Evolutionary conservation across 352 stramenopile species (phyloP).

Genomic region (Phytophthora ramorum): DNA sequence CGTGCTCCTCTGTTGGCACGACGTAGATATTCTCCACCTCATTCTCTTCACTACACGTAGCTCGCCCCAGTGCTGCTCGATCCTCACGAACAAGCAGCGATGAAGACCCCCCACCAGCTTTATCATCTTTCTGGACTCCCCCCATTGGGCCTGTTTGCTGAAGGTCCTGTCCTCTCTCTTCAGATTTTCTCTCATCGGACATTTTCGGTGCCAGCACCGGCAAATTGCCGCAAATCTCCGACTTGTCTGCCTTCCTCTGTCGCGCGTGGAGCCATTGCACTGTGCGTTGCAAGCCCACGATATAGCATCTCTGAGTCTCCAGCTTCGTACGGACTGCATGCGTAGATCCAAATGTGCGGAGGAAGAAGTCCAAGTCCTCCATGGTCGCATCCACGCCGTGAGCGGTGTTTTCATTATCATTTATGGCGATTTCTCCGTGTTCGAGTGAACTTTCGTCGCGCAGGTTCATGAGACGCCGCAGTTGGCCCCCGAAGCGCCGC

Average conservation of each 20-base stretch:
- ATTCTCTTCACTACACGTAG: too few relatives aligned
- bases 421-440: neutral
- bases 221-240: too few relatives aligned
- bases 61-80: too few relatives aligned
- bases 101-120: too few relatives aligned
- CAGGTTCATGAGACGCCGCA: conserved; percentile 8
- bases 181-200: too few relatives aligned
- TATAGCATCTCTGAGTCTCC: conserved; percentile 2
- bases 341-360: conserved; percentile 7
- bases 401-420: neutral
- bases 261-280: conserved; percentile 8
- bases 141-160: too few relatives aligned
- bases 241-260: too few relatives aligned
- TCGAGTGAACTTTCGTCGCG: neutral
- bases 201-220: too few relatives aligned
- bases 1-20: too few relatives aligned
- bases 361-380: conserved; percentile 11
- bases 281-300: conserved; percentile 10
- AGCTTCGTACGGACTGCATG: conserved; percentile 9
- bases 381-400: conserved; percentile 1
- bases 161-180: neutral
- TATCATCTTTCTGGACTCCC: too few relatives aligned
- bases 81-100: too few relatives aligned
- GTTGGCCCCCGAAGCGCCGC: neutral
- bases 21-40: too few relatives aligned